Percentiles rank a stretch among this genome's conserved stretches.
Conservation (phyloP, 2,329 filamentous ascomycete genomes). For the Zymoseptoria crescenta region DNA sequence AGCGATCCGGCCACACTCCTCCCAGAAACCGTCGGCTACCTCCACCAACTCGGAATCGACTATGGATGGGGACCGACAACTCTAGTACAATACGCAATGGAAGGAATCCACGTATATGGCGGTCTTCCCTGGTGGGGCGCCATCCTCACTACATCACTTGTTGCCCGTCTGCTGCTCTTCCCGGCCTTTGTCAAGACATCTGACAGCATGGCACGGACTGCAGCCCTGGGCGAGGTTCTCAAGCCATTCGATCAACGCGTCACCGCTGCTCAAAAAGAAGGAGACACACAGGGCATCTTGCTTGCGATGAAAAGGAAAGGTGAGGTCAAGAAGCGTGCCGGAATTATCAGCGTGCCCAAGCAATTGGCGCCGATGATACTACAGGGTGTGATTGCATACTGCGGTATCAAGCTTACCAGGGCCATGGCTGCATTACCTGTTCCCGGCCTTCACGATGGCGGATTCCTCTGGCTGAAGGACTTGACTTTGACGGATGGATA, state of each 20-base stretch:
- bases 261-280: conserved; percentile 34
- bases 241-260: conserved; percentile 52
- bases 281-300: conserved; percentile 44
- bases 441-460: conserved; percentile 64
- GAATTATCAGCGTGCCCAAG: conserved; percentile 43
- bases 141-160: conserved; percentile 57
- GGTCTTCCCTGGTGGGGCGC: conserved; percentile 78
- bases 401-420: conserved; percentile 68
- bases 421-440: conserved; percentile 73
- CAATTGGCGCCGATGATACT: conserved; percentile 49
- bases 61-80: conserved; percentile 76
- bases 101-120: conserved; percentile 69
- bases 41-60: conserved; percentile 75
- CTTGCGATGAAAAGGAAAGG: conserved; percentile 42
- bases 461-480: conserved; percentile 71
- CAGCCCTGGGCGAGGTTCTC: conserved; percentile 50
- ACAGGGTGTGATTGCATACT: conserved; percentile 66
- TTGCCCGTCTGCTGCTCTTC: conserved; percentile 58
- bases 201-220: conserved; percentile 55
- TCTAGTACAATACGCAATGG: conserved; percentile 65
- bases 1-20: conserved; percentile 35
- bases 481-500: conserved; percentile 69
- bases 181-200: conserved; percentile 56
- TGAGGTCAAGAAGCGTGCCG: conserved; percentile 47
- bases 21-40: conserved; percentile 71